Evolutionary conservation across 805 yeast genomes (phyloP).

Genomic region (Torulaspora microellipsoides): DNA sequence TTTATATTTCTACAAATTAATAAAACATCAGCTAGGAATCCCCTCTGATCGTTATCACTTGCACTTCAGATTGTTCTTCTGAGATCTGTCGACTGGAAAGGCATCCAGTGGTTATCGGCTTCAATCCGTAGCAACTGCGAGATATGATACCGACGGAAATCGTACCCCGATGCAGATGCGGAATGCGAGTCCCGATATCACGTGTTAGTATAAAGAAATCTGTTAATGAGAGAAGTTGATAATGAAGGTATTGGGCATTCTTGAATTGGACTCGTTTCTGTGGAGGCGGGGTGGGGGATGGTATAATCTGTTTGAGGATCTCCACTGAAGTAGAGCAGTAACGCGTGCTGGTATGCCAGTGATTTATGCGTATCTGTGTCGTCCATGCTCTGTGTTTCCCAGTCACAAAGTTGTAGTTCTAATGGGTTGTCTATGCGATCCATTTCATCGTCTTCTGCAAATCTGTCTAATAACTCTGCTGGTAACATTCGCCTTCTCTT

Average conservation of each 20-base stretch:
- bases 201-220: slow-evolving; percentile 11
- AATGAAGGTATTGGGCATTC: slow-evolving; percentile 4
- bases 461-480: not conserved
- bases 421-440: slow-evolving; percentile 24
- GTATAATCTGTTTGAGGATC: not conserved
- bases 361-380: slow-evolving; percentile 17
- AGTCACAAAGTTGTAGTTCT: slow-evolving; percentile 23
- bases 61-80: too few species aligned
- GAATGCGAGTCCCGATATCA: slow-evolving; percentile 9
- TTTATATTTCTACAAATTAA: too few species aligned
- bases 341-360: slow-evolving; percentile 11
- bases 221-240: slow-evolving; percentile 8
- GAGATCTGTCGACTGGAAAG: too few species aligned
- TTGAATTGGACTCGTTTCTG: not conserved
- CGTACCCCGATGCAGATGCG: slow-evolving; percentile 9
- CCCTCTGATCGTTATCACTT: too few species aligned
- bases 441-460: slow-evolving; percentile 15
- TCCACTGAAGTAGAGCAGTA: slow-evolving; percentile 13
- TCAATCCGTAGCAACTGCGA: not conserved
- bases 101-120: too few species aligned
- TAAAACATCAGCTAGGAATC: too few species aligned
- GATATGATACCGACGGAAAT: slow-evolving; percentile 3
- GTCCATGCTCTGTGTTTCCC: slow-evolving; percentile 22
- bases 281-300: not conserved
- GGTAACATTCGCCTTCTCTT: slow-evolving; percentile 3